A percentile compares a stretch with the other conserved stretches of the same genome.
These are phyloP conservation scores for Dothideomycetes sp. DNA, from an alignment of 2,329 filamentous ascomycete genomes.

Conservation along the genomic window DNA sequence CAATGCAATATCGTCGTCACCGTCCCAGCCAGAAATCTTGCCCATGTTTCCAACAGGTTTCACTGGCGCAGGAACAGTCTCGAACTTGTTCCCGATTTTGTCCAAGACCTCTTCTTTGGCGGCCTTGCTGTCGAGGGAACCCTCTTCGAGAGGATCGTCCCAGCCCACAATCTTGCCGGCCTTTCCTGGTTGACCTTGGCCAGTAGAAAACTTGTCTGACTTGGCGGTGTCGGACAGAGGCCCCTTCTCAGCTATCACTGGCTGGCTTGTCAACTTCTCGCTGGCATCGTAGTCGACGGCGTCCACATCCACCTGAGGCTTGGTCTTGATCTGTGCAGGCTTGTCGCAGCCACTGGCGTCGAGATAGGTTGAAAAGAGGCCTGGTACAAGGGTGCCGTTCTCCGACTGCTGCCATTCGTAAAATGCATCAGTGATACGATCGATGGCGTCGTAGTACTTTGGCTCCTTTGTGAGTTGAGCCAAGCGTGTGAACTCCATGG, in stretches of 20 bases:
- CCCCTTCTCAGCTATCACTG: no score
- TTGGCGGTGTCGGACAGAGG: background rate
- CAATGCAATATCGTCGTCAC: no score
- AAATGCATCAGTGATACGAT: conserved; percentile 72
- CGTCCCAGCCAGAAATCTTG: conserved; percentile 11
- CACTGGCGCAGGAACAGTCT: background rate
- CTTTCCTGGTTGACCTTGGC: conserved; percentile 7
- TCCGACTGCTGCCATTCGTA: conserved; percentile 53
- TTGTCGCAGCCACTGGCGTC: conserved; percentile 71
- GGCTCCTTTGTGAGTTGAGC: conserved; percentile 72
- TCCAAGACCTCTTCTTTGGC: conserved; percentile 2
- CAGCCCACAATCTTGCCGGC: conserved; percentile 12
- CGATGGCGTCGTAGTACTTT: conserved; percentile 83
- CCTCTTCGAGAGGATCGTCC: conserved; percentile 12
- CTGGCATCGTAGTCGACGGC: conserved; percentile 2
- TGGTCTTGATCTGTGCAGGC: conserved; percentile 25
- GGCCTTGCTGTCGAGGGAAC: conserved; percentile 9
- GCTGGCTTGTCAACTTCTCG: background rate
- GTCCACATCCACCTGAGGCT: conserved; percentile 1
- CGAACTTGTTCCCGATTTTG: conserved; percentile 1
- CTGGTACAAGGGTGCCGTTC: conserved; percentile 56
- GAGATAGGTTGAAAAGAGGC: conserved; percentile 68
- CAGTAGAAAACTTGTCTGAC: conserved; percentile 1
- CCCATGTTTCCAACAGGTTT: background rate
- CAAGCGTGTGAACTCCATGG: conserved; percentile 80